A percentile compares a stretch with the other conserved stretches of the same genome.
Conservation (phyloP, 164 flowering plant species). For the Hamamelis virginiana region DNA sequence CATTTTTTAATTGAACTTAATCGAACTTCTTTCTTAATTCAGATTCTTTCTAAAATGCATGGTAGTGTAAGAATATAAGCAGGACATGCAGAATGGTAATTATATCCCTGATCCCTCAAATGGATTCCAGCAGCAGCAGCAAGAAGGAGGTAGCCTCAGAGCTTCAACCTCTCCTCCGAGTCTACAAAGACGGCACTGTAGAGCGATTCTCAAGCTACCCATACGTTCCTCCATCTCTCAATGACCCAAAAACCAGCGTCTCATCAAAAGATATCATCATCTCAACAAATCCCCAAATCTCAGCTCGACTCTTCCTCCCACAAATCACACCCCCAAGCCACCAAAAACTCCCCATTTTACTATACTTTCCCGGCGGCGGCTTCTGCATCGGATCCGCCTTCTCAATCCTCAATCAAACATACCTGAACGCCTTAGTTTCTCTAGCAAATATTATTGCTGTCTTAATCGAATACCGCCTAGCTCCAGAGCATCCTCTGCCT, state of each 20-base stretch:
- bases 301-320: slow-evolving; percentile 47
- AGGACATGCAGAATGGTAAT: no score
- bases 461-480: slow-evolving; percentile 59
- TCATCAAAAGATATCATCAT: slow-evolving; percentile 48
- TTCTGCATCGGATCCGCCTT: slow-evolving; percentile 47
- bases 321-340: slow-evolving; percentile 3
- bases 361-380: slow-evolving; percentile 63
- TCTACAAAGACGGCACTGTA: slow-evolving; percentile 45
- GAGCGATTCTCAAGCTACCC: slow-evolving; percentile 27
- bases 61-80: no score
- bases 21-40: no score
- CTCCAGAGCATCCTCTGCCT: slow-evolving; percentile 55
- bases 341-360: slow-evolving; percentile 39
- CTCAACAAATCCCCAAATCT: slow-evolving; percentile 16
- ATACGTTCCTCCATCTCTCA: slow-evolving; percentile 20
- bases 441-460: slow-evolving; percentile 31
- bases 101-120: no score
- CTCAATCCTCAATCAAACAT: slow-evolving; percentile 26
- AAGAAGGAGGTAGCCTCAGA: slow-evolving; percentile 27
- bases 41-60: no score
- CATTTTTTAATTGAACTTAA: no score
- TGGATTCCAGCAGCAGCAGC: no score
- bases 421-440: slow-evolving; percentile 28
- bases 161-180: slow-evolving; percentile 29
- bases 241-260: slow-evolving; percentile 37